These are phyloP conservation scores for Leccinum incarnatum DNA, from an alignment of 768 basidiomycete genomes.

Conservation along the genomic window DNA sequence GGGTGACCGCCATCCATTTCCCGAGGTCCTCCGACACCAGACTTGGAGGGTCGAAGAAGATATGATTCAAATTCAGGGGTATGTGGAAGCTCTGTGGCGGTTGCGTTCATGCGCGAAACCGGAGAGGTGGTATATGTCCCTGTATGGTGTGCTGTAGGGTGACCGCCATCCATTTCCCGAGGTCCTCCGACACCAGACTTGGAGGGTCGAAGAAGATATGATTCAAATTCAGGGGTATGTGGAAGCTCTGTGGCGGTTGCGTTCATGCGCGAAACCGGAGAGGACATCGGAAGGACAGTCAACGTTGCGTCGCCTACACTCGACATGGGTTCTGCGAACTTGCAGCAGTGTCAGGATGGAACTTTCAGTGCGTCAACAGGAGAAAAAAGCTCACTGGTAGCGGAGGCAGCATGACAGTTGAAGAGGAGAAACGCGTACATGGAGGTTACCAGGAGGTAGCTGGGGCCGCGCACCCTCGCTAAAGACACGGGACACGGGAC, in stretches of 20 bases:
- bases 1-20: too few relatives aligned
- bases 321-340: slow-evolving; percentile 14
- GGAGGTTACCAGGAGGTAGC: slow-evolving; percentile 36
- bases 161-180: slow-evolving; percentile 13
- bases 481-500: slow-evolving; percentile 63
- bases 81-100: too few relatives aligned
- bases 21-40: too few relatives aligned
- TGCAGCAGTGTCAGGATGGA: not conserved
- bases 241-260: slow-evolving; percentile 3
- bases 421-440: slow-evolving; percentile 45
- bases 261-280: slow-evolving; percentile 9
- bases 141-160: not conserved
- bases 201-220: not conserved
- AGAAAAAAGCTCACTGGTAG: slow-evolving; percentile 1
- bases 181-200: slow-evolving; percentile 20
- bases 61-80: too few relatives aligned
- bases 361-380: not conserved
- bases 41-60: too few relatives aligned
- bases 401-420: not conserved
- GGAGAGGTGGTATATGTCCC: not conserved
- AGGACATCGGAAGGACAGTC: slow-evolving; percentile 14
- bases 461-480: slow-evolving; percentile 60
- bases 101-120: too few relatives aligned
- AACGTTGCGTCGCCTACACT: slow-evolving; percentile 14
- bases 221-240: not conserved